Conservation (phyloP, 257 asterid species). For the Scutellaria minor region DNA sequence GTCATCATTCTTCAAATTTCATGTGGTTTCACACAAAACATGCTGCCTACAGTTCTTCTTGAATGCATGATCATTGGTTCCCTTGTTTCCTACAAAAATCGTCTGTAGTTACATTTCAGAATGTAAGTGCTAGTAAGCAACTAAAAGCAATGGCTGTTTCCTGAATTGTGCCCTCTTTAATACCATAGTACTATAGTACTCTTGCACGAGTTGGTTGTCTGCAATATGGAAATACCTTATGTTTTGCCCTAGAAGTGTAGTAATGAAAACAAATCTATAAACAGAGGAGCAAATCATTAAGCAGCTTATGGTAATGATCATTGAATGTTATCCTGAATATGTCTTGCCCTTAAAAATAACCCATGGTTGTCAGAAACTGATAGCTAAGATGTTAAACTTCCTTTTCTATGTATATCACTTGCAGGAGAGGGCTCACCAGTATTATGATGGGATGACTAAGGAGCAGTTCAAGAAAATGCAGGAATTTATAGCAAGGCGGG, state of each 20-base stretch:
- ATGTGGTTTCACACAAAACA: not conserved
- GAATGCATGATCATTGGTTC: not conserved
- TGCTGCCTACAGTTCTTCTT: not conserved
- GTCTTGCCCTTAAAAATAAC: not conserved
- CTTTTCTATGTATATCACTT: conserved; percentile 21
- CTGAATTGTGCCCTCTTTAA: not conserved
- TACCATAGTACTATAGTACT: not conserved
- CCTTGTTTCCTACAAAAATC: not conserved
- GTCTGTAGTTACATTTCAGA: not conserved
- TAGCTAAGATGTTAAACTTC: conserved; percentile 3
- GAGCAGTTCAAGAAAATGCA: conserved; percentile 94
- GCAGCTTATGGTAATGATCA: not conserved
- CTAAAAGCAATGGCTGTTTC: not conserved
- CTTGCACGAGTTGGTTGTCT: not conserved
- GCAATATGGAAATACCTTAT: not conserved
- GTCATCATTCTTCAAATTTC: not conserved
- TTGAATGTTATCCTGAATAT: not conserved
- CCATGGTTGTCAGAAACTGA: not conserved
- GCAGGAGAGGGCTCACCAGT: conserved; percentile 90
- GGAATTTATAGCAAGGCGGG: conserved; percentile 77
- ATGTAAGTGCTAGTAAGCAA: not conserved
- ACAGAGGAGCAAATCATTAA: not conserved
- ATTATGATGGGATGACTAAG: conserved; percentile 81
- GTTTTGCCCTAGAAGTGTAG: not conserved
- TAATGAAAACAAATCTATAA: not conserved